Percentiles rank a stretch among this genome's conserved stretches.
Evolutionary conservation across 345 rosid genomes (phyloP).

Genomic region (Lenwebbia sp.): DNA sequence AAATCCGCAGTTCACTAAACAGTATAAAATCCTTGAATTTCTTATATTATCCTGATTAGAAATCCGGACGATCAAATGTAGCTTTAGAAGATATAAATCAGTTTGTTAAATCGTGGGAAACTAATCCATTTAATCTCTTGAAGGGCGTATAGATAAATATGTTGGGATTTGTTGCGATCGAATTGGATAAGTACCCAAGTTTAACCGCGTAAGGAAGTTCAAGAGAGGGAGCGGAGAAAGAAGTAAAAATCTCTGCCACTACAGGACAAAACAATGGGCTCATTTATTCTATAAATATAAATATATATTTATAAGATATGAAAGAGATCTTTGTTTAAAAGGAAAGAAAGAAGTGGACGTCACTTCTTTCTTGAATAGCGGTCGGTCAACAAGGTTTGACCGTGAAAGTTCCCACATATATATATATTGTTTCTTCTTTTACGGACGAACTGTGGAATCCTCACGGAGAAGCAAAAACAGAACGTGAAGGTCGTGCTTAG

Average conservation of each 20-base stretch:
- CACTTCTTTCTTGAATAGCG: too few species aligned
- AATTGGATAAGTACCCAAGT: neutral
- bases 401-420: too few species aligned
- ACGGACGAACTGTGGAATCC: too few species aligned
- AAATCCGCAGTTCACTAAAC: too few species aligned
- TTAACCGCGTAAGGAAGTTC: neutral
- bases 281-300: neutral
- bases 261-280: neutral
- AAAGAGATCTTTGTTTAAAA: neutral
- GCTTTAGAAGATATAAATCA: neutral
- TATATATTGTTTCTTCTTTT: too few species aligned
- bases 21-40: too few species aligned
- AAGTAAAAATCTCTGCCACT: neutral
- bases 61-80: too few species aligned
- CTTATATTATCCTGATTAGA: too few species aligned
- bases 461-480: too few species aligned
- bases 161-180: neutral
- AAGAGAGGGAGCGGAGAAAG: neutral
- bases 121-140: neutral
- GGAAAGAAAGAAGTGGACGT: too few species aligned
- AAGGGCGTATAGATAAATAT: neutral
- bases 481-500: too few species aligned
- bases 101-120: neutral
- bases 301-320: neutral
- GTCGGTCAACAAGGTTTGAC: too few species aligned